Evolutionary conservation across 495 filamentous ascomycete species (phyloP).

Genomic region (Lichina pygmaea): DNA sequence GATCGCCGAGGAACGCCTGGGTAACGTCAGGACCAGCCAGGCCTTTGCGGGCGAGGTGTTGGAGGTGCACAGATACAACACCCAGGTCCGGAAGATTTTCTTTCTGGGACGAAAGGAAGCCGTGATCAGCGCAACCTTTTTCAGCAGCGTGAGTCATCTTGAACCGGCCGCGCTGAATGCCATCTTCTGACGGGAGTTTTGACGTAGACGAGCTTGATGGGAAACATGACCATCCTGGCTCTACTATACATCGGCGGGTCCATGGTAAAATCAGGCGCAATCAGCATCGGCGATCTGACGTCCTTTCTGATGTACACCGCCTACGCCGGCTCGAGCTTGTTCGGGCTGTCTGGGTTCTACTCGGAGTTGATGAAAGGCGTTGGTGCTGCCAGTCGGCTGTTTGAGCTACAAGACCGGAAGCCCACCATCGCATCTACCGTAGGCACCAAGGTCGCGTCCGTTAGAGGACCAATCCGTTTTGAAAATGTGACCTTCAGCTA

Average conservation of each 20-base stretch:
- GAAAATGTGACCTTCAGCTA: conserved; percentile 68
- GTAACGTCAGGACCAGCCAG: conserved; percentile 86
- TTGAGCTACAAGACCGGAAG: conserved; percentile 84
- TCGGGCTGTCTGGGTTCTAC: conserved; percentile 86
- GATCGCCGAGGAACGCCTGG: conserved; percentile 84
- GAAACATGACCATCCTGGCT: conserved; percentile 88
- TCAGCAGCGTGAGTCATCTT: conserved; percentile 29
- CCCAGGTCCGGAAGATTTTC: conserved; percentile 76
- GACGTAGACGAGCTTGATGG: conserved; percentile 48
- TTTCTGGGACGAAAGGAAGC: conserved; percentile 64
- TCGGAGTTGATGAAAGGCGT: conserved; percentile 98
- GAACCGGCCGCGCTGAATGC: background rate
- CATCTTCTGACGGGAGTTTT: background rate
- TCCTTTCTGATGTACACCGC: conserved; percentile 96
- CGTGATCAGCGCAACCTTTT: conserved; percentile 73
- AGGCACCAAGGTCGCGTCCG: conserved; percentile 48
- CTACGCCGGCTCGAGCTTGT: conserved; percentile 73
- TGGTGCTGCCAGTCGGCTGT: conserved; percentile 77
- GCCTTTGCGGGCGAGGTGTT: conserved; percentile 81
- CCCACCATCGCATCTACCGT: conserved; percentile 64
- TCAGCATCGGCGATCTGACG: conserved; percentile 80
- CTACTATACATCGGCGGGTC: conserved; percentile 74
- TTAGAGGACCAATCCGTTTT: conserved; percentile 68
- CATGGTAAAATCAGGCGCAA: conserved; percentile 62
- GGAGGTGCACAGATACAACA: conserved; percentile 76